Evolutionary conservation across 2,329 filamentous ascomycete genomes (phyloP), one percentile per base, ranked within the genome.

Genomic region (Colletotrichum filicis): DNA sequence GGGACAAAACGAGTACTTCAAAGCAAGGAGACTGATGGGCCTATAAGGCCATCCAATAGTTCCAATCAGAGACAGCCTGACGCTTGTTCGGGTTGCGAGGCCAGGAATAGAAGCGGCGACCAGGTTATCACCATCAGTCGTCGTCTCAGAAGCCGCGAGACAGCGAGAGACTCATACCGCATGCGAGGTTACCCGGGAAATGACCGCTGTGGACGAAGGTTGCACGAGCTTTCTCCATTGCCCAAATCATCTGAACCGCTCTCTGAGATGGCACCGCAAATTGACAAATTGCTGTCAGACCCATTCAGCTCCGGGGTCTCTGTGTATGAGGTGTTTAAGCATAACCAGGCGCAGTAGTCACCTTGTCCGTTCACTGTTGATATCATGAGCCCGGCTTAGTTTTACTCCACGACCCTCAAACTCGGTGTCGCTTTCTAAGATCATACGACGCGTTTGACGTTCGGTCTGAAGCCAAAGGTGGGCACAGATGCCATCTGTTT

Each of bases 191-290:
- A 64, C 30, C 53, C 32, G 60, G 66, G 46, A 61, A 60, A 66
- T 70, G 66, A 2, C 24, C 32, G 28, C 35, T 16, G 52, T 49
- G 32, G 35, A 56, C n/a, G 30, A 53, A 56, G 14, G 16, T 60
- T 55, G 32, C 70, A 64, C 22, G 32, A 68, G 37, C 32, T 56
- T n/a, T 55, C 49, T 19, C 5, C 49, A 30, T 55, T 60, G 37
- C 24, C 5, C n/a, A 37, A 26, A 46, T 56, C 66, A 49, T 73
- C 66, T 70, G 66, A 73, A 70, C 37, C 16, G 32, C 42, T 49
- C 14, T 28, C 59, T 26, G 42, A 46, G 52, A 35, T 49, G 14
- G 14, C 19, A 49, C 24, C 19, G 14, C 30, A 14, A 60, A 8
- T 56, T 70, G 66, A 64, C 46, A 65, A 65, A 60, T 58, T n/a